Conservation (phyloP, 2,329 filamentous ascomycete species). For the Knufia fluminis region DNA sequence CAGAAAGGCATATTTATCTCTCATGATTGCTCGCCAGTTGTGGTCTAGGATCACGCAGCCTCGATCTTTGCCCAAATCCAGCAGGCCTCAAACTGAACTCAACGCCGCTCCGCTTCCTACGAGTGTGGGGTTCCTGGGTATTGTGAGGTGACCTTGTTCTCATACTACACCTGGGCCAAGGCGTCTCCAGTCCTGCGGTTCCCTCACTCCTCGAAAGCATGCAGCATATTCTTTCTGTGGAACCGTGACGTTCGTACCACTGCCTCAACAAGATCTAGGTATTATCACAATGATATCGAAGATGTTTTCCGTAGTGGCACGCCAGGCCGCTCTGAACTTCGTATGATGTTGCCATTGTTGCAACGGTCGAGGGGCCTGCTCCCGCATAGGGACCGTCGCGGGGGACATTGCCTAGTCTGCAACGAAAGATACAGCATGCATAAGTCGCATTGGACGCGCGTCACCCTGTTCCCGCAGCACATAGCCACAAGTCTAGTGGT, state of each 20-base stretch:
- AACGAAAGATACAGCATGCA: too few species aligned
- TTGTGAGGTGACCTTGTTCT: too few species aligned
- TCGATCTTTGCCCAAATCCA: not conserved
- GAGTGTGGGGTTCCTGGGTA: too few species aligned
- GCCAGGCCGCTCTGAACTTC: not conserved
- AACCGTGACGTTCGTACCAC: too few species aligned
- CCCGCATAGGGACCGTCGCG: too few species aligned
- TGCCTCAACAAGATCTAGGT: not conserved
- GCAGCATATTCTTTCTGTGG: not conserved
- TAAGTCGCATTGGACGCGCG: too few species aligned
- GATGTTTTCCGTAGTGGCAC: not conserved
- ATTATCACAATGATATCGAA: not conserved
- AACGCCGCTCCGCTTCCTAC: not conserved
- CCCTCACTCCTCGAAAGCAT: not conserved
- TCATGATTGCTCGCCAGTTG: too few species aligned
- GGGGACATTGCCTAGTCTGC: too few species aligned
- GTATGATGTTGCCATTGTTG: not conserved
- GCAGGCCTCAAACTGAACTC: not conserved
- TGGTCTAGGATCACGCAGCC: not conserved
- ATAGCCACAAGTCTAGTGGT: too few species aligned
- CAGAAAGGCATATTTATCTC: too few species aligned
- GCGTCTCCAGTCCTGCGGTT: not conserved
- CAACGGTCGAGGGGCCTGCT: too few species aligned
- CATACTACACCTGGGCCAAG: not conserved
- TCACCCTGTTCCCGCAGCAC: too few species aligned